Evolutionary conservation across 768 basidiomycete species (phyloP), one percentile per base, ranked within the genome.

Genomic region (Roridomyces roridus): DNA sequence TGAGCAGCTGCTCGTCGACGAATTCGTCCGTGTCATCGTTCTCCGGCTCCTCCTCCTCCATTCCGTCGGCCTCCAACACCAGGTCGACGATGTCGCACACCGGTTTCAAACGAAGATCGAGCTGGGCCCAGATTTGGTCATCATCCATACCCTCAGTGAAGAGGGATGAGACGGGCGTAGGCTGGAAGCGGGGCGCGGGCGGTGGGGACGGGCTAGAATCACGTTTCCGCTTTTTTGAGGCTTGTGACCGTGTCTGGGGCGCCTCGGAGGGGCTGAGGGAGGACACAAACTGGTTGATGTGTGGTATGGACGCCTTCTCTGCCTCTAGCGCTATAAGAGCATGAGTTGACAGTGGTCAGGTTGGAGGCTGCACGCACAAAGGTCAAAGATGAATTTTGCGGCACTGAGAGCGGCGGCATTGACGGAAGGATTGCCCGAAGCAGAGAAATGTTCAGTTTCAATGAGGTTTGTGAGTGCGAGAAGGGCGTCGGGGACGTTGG

Each of bases 111-210:
- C 92, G 79, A 50, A 99, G 77, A 67, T 98, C 96, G 51, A 98
- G 71, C 74, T 99, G 96, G 36, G 88, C 88, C 96, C 96, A 99
- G 24, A 98, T 77, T 70, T 96, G 95, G 53, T 92, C 91, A 21
- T 85, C 81, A 63, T 87, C 89, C 85, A 97, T 88, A 17, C 82
- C 88, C 20, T 93, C 85, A 12, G 87, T 77, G 56, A 86, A 91
- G 18, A 99, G 81, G 31, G 83, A 83, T 7, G 85, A 77, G 3
- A 98, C 71, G 6, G 95, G 95, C 0, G 96, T 97, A 23, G 74
- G 74, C 46, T 77, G 67, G 46, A 87, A 76, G 11, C 71, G 50
- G 5, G 68, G 43, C 40, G 68, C 72, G 26, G 69, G 66, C 31
- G 69, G 63, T 17, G 75, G 71, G 15, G 68, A 65, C n/a, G 77